Percentiles rank a stretch among this genome's conserved stretches.
Evolutionary conservation across 106 monocot species (phyloP).

Genomic region (Iris macrosiphon): DNA sequence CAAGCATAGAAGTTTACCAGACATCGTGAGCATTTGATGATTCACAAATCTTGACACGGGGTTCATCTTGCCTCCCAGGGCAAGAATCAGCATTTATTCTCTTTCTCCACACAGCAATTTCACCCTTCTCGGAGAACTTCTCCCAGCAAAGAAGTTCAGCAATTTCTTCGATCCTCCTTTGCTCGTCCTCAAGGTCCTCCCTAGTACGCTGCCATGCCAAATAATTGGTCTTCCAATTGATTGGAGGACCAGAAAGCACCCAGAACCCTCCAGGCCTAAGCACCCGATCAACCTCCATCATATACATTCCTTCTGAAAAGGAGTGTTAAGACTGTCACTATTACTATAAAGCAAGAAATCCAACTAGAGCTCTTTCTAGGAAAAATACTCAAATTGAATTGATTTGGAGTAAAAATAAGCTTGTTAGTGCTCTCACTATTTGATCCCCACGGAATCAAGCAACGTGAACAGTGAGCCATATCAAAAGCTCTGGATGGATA

Average conservation of each 20-base stretch:
- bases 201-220: conserved; percentile 24
- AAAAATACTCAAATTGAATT: too few species aligned
- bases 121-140: conserved; percentile 27
- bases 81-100: conserved; percentile 35
- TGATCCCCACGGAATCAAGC: conserved; percentile 57
- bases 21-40: conserved; percentile 40
- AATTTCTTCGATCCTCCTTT: conserved; percentile 31
- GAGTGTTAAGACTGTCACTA: not conserved
- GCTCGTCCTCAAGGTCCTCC: conserved; percentile 30
- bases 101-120: conserved; percentile 33
- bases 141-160: conserved; percentile 38
- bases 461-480: conserved; percentile 72
- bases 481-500: conserved; percentile 54
- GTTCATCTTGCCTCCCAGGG: conserved; percentile 28
- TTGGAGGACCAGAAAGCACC: conserved; percentile 42
- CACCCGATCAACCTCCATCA: conserved; percentile 42
- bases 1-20: conserved; percentile 25
- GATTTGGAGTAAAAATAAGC: not conserved
- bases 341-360: too few species aligned
- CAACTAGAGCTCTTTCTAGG: too few species aligned
- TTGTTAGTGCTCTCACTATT: conserved; percentile 28
- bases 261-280: conserved; percentile 51
- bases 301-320: conserved; percentile 28
- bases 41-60: conserved; percentile 25
- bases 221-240: conserved; percentile 31